Conservation (phyloP, 257 asterid genomes). For the Leptodermis oblonga region DNA sequence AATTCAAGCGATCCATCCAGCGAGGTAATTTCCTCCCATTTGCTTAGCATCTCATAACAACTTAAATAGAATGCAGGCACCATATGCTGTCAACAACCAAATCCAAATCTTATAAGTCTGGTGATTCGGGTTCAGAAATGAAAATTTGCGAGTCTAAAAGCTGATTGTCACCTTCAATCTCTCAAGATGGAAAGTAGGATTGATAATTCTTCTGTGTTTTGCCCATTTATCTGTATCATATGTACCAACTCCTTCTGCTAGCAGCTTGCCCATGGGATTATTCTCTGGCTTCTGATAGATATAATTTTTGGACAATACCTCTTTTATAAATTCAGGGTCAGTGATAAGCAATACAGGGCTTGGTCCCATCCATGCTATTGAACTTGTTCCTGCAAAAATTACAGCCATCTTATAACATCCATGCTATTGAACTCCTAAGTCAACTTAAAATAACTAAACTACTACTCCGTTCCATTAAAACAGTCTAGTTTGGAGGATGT, state of each 20-base stretch:
- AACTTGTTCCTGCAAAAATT: slow-evolving; percentile 22
- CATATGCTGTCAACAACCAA: slow-evolving; percentile 27
- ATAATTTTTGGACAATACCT: slow-evolving; percentile 30
- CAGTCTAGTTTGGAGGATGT: no score
- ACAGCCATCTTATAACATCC: not conserved
- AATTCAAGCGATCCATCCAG: slow-evolving; percentile 22
- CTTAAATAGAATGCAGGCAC: slow-evolving; percentile 36
- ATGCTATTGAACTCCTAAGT: no score
- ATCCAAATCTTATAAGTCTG: not conserved
- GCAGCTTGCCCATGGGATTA: slow-evolving; percentile 21
- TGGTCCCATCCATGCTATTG: slow-evolving; percentile 36
- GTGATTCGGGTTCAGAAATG: not conserved
- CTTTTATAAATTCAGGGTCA: slow-evolving; percentile 34
- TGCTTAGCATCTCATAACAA: slow-evolving; percentile 35
- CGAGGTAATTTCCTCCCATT: slow-evolving; percentile 32
- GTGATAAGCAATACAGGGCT: slow-evolving; percentile 21
- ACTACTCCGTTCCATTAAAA: no score
- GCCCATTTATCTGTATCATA: slow-evolving; percentile 44
- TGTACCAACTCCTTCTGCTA: slow-evolving; percentile 27
- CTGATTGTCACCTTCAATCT: slow-evolving; percentile 29
- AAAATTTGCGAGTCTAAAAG: not conserved
- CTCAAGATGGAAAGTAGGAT: slow-evolving; percentile 45
- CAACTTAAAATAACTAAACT: no score
- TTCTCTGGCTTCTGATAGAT: slow-evolving; percentile 23
- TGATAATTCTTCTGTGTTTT: slow-evolving; percentile 36